Conservation (phyloP, 1,284 basidiomycete genomes). For the Puccinia polysora region DNA sequence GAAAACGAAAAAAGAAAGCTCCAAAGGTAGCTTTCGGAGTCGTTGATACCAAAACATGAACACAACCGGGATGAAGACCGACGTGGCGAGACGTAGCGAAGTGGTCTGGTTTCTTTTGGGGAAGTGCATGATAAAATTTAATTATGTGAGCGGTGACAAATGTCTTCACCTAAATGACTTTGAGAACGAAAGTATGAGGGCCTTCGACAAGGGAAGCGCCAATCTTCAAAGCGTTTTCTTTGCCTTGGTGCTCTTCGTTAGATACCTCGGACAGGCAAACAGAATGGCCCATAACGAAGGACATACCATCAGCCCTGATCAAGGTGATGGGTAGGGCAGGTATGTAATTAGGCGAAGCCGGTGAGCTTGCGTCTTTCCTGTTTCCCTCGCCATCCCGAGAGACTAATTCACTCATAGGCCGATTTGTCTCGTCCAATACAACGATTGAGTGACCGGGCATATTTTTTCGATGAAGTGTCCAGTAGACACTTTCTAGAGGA, state of each 20-base stretch:
- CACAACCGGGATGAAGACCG: too few relatives aligned
- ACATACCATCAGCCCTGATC: conserved; percentile 38
- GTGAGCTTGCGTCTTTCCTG: background rate
- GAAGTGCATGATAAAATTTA: too few relatives aligned
- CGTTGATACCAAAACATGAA: too few relatives aligned
- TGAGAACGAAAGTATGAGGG: conserved; percentile 11
- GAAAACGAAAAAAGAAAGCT: too few relatives aligned
- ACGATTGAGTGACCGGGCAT: conserved; percentile 20
- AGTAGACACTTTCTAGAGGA: conserved; percentile 35
- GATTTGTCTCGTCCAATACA: conserved; percentile 37
- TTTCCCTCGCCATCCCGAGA: conserved; percentile 5
- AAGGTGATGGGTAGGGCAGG: conserved; percentile 38
- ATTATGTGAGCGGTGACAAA: background rate
- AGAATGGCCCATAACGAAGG: conserved; percentile 35
- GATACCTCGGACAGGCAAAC: conserved; percentile 33
- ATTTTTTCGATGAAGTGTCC: conserved; percentile 39
- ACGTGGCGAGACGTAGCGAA: too few relatives aligned
- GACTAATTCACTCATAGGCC: conserved; percentile 35
- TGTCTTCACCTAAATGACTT: conserved; percentile 15
- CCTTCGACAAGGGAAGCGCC: background rate
- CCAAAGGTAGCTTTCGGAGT: too few relatives aligned
- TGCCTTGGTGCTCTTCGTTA: conserved; percentile 18
- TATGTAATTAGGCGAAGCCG: conserved; percentile 10
- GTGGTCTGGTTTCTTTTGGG: too few relatives aligned
- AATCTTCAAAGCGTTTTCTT: background rate